Evolutionary conservation across 1,284 basidiomycete genomes (phyloP), one percentile per base, ranked within the genome.

Genomic region (Leccinum fallax): DNA sequence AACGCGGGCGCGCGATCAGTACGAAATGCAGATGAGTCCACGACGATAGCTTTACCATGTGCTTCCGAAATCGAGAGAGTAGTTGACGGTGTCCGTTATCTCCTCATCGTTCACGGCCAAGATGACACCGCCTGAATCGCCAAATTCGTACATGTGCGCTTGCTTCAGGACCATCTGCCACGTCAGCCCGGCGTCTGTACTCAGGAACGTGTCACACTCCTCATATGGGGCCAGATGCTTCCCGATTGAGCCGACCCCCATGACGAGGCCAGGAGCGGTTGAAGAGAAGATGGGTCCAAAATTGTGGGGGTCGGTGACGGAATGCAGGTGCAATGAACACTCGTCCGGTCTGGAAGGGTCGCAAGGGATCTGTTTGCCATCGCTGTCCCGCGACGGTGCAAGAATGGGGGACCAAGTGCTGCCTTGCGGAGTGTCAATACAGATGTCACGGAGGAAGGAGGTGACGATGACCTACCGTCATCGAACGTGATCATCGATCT

Each of bases 131-230:
- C 97, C 90, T 74, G 81, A 85, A 72, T 98, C 97, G 16, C 97
- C 97, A 75, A 98, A 97, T 76, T 98, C 95, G 73, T 98, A 98
- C 77, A 95, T 94, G 76, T 95, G 90, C 1, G 97, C 93, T 21
- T 90, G 89, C 61, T 79, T 80, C 48, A 81, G 81, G 9, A 92
- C 83, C 89, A 94, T 94, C 34, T 71, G 80, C 97, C 97, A 99
- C 0, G 85, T 87, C 7, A 95, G 69, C 2, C 97, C 97, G 0
- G 91, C 96, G 69, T 99, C 94, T 0, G 85, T 92, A 69, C 92
- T 94, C 63, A 98, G 76, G 80, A 96, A 99, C 0, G 97, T 98
- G 71, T 98, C 94, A 72, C 93, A 92, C 40, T 97, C 91, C 56
- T 92, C 88, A 72, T 99, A 99, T 0, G 88, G 81, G 36, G 81